Conservation (phyloP, 129 eudicot genomes). For the Dittrichia graveolens region DNA sequence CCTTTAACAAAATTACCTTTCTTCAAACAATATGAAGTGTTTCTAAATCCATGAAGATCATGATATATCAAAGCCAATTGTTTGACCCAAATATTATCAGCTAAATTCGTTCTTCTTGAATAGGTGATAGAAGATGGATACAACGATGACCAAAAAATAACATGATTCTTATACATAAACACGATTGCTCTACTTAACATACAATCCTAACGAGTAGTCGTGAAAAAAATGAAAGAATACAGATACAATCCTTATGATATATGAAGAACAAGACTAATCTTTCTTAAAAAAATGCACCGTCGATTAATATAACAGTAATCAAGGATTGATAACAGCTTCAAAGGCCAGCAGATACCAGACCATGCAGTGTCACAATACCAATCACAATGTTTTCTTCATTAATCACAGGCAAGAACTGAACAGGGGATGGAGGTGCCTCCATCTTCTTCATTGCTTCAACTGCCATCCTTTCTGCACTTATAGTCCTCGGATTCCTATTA, state of each 20-base stretch:
- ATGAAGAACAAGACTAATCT: not conserved
- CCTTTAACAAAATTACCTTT: no score
- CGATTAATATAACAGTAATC: not conserved
- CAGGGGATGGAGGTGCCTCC: slow-evolving; percentile 98
- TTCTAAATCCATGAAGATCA: no score
- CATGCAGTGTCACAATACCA: slow-evolving; percentile 91
- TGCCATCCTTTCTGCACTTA: slow-evolving; percentile 88
- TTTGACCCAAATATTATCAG: not conserved
- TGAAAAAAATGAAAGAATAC: slow-evolving; percentile 26
- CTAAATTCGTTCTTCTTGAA: not conserved
- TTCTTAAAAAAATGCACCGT: slow-evolving; percentile 11
- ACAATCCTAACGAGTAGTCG: slow-evolving; percentile 4
- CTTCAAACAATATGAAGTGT: no score
- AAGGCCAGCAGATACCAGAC: slow-evolving; percentile 87
- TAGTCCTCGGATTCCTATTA: slow-evolving; percentile 87
- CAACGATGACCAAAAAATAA: slow-evolving; percentile 11
- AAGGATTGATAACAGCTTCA: slow-evolving; percentile 32
- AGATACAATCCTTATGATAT: slow-evolving; percentile 19
- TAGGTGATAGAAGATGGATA: no score
- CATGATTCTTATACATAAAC: slow-evolving; percentile 13
- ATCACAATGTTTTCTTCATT: slow-evolving; percentile 56
- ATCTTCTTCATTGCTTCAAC: slow-evolving; percentile 97
- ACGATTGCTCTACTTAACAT: slow-evolving; percentile 13
- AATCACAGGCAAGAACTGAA: slow-evolving; percentile 88
- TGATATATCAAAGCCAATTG: not conserved